Percentiles rank a stretch among this genome's conserved stretches.
These are phyloP conservation scores for Oryza australiensis DNA, from an alignment of 176 grass and related monocot genomes.

Conservation along the genomic window DNA sequence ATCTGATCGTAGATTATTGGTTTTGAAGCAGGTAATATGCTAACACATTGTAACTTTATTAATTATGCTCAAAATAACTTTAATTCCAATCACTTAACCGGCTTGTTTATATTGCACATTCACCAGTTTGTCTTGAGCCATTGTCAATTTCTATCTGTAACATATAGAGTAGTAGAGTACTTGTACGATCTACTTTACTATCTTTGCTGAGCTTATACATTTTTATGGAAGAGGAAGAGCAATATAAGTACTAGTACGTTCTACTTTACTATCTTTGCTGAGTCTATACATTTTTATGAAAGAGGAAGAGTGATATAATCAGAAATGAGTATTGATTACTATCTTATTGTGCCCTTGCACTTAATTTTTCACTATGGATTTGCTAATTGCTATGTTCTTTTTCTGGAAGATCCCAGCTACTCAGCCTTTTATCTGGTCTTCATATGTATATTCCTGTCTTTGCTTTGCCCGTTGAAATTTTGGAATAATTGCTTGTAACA, in stretches of 20 bases:
- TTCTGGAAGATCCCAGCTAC: not conserved
- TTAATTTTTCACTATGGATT: not conserved
- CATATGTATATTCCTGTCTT: not conserved
- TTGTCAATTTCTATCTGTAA: not conserved
- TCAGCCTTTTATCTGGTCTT: not conserved
- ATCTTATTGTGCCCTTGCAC: not conserved
- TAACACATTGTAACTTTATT: slow-evolving; percentile 23
- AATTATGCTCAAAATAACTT: slow-evolving; percentile 2
- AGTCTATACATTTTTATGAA: slow-evolving; percentile 9
- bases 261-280: not conserved
- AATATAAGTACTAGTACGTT: not conserved
- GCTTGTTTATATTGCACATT: not conserved
- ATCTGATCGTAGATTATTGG: slow-evolving; percentile 79
- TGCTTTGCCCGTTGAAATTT: not conserved
- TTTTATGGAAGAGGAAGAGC: not conserved
- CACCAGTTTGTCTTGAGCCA: not conserved
- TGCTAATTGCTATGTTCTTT: slow-evolving; percentile 10
- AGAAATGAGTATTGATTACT: not conserved
- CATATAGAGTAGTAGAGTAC: not conserved
- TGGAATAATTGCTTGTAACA: slow-evolving; percentile 13
- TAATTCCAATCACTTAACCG: slow-evolving; percentile 3
- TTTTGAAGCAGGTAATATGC: slow-evolving; percentile 75
- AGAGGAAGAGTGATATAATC: not conserved
- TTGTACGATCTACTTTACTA: not conserved
- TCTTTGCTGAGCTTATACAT: not conserved